Conservation (phyloP, 176 grass and related monocot species). For the Carex littledalei region DNA sequence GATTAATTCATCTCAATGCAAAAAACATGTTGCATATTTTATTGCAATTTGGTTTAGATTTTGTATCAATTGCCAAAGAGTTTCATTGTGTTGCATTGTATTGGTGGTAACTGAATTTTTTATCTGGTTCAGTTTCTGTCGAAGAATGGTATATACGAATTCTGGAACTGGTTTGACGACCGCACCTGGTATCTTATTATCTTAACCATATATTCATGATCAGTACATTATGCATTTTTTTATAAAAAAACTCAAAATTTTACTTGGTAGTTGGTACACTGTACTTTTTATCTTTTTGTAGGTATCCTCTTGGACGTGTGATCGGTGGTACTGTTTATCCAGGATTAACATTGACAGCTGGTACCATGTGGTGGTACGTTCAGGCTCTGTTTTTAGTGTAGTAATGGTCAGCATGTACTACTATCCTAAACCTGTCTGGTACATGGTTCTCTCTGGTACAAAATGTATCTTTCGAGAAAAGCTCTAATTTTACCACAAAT, state of each 20-base stretch:
- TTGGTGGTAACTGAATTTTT: constrained; percentile 26
- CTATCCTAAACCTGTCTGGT: not conserved
- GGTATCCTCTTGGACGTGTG: constrained; percentile 99
- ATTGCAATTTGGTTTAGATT: not conserved
- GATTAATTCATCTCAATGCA: not conserved
- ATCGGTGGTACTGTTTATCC: constrained; percentile 97
- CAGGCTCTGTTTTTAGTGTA: not conserved
- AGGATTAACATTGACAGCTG: constrained; percentile 92
- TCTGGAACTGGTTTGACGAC: constrained; percentile 99
- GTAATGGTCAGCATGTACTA: not conserved
- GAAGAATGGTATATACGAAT: constrained; percentile 99
- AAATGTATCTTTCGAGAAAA: not conserved
- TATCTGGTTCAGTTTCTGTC: constrained; percentile 67
- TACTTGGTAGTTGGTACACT: not conserved
- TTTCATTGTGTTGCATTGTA: not conserved
- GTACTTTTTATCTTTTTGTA: constrained; percentile 21
- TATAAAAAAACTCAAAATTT: not conserved
- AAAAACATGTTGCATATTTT: not conserved
- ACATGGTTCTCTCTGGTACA: not conserved
- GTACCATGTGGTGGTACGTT: constrained; percentile 86
- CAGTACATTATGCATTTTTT: not conserved
- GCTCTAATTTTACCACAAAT: constrained; percentile 16
- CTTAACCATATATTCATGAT: constrained; percentile 15
- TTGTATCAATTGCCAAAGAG: not conserved
- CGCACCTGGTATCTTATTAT: constrained; percentile 68